Evolutionary conservation across 768 basidiomycete genomes (phyloP), one percentile per base, ranked within the genome.

Genomic region (Suillus hirtellus): DNA sequence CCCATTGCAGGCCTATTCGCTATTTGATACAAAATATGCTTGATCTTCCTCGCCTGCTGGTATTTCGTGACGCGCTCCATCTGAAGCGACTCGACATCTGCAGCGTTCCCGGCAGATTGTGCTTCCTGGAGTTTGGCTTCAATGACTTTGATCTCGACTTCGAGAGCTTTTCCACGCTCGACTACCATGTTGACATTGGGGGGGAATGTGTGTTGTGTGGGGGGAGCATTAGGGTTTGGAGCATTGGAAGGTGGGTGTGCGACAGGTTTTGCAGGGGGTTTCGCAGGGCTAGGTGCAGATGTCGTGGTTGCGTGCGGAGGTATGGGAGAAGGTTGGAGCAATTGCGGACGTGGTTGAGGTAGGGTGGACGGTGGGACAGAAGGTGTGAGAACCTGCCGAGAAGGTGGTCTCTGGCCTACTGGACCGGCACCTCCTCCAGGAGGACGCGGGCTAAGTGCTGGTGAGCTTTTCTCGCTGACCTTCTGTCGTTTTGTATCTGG

Each of bases 401-500:
- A 56, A 40, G 56, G 56, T 19, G 56, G 24, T 58, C 38, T 58
- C 40, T 58, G 56, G 15, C 56, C 56, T 19, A 31, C 17, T 42
- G 56, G 15, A 58, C 56, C 55, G 9, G 55, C 55, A 9, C 55
- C 55, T 27, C 55, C 56, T 27, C 56, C 56, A 17, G 37, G 56
- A 24, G 17, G 44, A 52, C 34, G 44, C 17, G 62, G 49, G 63
- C 44, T 35, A 40, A 37, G 60, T 37, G 24, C 44, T 27, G 53
- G 55, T 14, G 47, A 53, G 53, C 19, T 27, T 40, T 65, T 59
- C 24, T 59, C 40, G 1, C 34, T 19, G 19, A 76, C 52, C 38
- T 72, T 78, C 10, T 67, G 72, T 50, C 76, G 79, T 68, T 86
- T 86, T 34, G 79, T 27, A 53, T 87, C 86, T 52, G 82, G 78